Conservation (phyloP, 768 basidiomycete species). For the Pleurotus sapidus region DNA sequence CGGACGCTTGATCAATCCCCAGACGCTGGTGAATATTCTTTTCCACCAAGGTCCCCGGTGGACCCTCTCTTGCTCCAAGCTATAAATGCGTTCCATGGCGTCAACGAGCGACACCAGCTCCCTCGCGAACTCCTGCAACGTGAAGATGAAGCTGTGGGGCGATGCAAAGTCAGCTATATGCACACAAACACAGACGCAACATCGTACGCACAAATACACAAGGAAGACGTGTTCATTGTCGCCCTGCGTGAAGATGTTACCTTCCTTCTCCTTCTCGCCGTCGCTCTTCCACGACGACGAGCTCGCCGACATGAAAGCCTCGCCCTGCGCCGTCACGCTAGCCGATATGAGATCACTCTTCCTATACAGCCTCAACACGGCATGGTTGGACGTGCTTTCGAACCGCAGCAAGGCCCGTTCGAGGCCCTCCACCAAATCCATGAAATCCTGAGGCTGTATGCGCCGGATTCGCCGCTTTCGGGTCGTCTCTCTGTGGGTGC, state of each 20-base stretch:
- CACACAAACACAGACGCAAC: background rate
- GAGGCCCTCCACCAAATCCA: constrained; percentile 60
- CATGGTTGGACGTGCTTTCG: constrained; percentile 82
- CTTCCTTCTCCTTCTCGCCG: constrained; percentile 27
- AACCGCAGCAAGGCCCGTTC: constrained; percentile 70
- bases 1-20: constrained; percentile 3
- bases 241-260: constrained; percentile 34
- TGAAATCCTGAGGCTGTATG: constrained; percentile 58
- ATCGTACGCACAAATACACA: constrained; percentile 76
- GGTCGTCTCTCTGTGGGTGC: constrained; percentile 18
- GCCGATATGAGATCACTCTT: constrained; percentile 36
- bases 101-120: constrained; percentile 83
- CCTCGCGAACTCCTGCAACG: constrained; percentile 87
- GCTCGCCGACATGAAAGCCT: background rate
- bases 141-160: constrained; percentile 83
- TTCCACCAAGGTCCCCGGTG: constrained; percentile 36
- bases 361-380: constrained; percentile 73
- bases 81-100: constrained; percentile 78
- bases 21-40: constrained; percentile 24
- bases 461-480: constrained; percentile 22
- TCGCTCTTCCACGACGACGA: constrained; percentile 12
- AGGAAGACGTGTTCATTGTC: constrained; percentile 86
- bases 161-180: background rate
- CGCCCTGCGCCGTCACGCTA: constrained; percentile 3
- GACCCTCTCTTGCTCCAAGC: constrained; percentile 51